Evolutionary conservation across 2,329 filamentous ascomycete species (phyloP).

Genomic region (Falciphora oryzae): DNA sequence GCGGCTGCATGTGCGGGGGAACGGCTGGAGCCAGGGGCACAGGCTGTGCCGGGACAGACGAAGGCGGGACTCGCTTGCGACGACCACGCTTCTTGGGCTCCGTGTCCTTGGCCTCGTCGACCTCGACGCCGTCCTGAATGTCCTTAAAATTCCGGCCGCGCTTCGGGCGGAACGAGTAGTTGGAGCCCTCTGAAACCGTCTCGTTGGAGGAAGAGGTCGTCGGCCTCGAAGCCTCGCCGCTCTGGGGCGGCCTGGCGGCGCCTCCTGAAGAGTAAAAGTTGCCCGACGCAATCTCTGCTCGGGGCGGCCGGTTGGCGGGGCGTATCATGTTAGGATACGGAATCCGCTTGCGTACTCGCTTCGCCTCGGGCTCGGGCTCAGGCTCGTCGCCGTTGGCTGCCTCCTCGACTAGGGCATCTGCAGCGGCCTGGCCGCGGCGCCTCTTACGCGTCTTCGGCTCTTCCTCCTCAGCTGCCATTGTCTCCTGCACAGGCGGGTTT

Average conservation of each 20-base stretch:
- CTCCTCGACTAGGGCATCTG: neutral
- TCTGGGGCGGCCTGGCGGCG: conserved; percentile 21
- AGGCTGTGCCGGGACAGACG: conserved; percentile 9
- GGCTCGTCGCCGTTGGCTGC: conserved; percentile 4
- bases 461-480: conserved; percentile 1
- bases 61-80: conserved; percentile 13
- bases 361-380: conserved; percentile 5
- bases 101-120: conserved; percentile 20
- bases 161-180: conserved; percentile 49
- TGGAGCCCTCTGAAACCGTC: conserved; percentile 44
- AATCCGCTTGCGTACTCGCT: conserved; percentile 7
- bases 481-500: conserved; percentile 3
- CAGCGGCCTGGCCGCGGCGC: conserved; percentile 3
- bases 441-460: conserved; percentile 7
- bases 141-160: conserved; percentile 48
- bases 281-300: conserved; percentile 31
- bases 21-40: conserved; percentile 4
- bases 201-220: conserved; percentile 45
- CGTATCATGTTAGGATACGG: conserved; percentile 5
- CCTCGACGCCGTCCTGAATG: conserved; percentile 33
- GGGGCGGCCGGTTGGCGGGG: conserved; percentile 6
- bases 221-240: conserved; percentile 37
- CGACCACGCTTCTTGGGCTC: conserved; percentile 19
- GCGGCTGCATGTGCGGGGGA: conserved; percentile 4
- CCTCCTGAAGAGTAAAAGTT: conserved; percentile 34